Evolutionary conservation across 805 yeast species (phyloP).

Genomic region (Lipomyces kockii): DNA sequence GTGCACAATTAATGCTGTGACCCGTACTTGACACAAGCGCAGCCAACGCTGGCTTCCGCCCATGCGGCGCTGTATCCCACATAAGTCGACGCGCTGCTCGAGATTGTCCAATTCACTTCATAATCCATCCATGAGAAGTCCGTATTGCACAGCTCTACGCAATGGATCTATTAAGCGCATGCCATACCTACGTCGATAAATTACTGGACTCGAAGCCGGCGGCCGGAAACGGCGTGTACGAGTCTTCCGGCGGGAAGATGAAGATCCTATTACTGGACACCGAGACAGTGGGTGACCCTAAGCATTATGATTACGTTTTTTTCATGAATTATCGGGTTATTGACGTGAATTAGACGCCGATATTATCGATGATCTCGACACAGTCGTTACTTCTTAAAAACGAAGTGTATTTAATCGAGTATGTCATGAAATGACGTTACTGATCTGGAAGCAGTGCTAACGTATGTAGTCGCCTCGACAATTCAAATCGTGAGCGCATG

Average conservation of each 20-base stretch:
- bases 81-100: not conserved
- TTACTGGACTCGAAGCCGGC: slow-evolving; percentile 40
- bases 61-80: not conserved
- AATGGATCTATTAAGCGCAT: slow-evolving; percentile 48
- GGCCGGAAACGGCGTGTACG: slow-evolving; percentile 41
- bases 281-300: slow-evolving; percentile 53
- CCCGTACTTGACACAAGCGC: too few species aligned
- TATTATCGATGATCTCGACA: slow-evolving; percentile 85
- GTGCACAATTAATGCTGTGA: too few species aligned
- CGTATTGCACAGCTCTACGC: not conserved
- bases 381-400: slow-evolving; percentile 81
- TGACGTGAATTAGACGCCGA: slow-evolving; percentile 53
- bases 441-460: not conserved
- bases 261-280: slow-evolving; percentile 79
- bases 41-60: not conserved
- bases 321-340: not conserved
- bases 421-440: slow-evolving; percentile 24
- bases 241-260: slow-evolving; percentile 48
- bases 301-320: not conserved
- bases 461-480: slow-evolving; percentile 54
- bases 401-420: slow-evolving; percentile 83
- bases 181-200: slow-evolving; percentile 49
- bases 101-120: not conserved
- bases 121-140: not conserved
- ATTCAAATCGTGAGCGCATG: slow-evolving; percentile 65